Evolutionary conservation across 1,284 basidiomycete species (phyloP).

Genomic region (Tilletia caries): DNA sequence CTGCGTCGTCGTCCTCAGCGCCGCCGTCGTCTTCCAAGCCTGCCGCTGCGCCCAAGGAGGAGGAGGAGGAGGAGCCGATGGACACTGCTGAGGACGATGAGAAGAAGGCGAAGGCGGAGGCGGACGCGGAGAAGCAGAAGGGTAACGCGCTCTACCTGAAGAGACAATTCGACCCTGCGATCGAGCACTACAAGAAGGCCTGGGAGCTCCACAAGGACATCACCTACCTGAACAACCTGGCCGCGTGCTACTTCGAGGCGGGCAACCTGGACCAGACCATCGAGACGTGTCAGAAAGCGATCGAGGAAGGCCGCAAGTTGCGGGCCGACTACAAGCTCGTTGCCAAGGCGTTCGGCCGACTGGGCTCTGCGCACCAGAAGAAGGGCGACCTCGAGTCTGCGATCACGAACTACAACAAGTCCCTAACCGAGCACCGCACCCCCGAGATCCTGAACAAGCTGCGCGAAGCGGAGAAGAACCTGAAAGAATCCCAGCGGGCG

Average conservation of each 20-base stretch:
- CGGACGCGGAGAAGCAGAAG: conserved; percentile 56
- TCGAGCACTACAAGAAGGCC: conserved; percentile 63
- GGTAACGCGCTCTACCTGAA: conserved; percentile 83
- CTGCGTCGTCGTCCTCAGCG: conserved; percentile 43
- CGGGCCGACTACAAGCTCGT: conserved; percentile 62
- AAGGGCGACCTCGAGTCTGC: conserved; percentile 74
- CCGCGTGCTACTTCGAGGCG: conserved; percentile 89
- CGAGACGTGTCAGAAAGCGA: conserved; percentile 86
- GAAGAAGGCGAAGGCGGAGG: conserved; percentile 39
- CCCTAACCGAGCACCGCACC: conserved; percentile 93
- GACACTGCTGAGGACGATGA: conserved; percentile 33
- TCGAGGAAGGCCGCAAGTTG: conserved; percentile 78
- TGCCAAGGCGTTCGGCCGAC: conserved; percentile 77
- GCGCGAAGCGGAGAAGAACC: conserved; percentile 67
- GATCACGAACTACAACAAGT: conserved; percentile 57
- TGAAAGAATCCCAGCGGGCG: conserved; percentile 71
- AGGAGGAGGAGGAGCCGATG: conserved; percentile 28
- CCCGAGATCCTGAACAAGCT: conserved; percentile 89
- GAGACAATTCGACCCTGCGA: conserved; percentile 59
- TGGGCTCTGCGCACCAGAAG: conserved; percentile 79
- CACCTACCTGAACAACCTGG: conserved; percentile 67
- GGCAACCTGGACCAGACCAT: conserved; percentile 86
- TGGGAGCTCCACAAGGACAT: conserved; percentile 94
- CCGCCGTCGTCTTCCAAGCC: conserved; percentile 16
- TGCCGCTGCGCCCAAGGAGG: conserved; percentile 45